Percentiles rank a stretch among this genome's conserved stretches.
Evolutionary conservation across 805 yeast species (phyloP).

Genomic region (Ogataea sp.): DNA sequence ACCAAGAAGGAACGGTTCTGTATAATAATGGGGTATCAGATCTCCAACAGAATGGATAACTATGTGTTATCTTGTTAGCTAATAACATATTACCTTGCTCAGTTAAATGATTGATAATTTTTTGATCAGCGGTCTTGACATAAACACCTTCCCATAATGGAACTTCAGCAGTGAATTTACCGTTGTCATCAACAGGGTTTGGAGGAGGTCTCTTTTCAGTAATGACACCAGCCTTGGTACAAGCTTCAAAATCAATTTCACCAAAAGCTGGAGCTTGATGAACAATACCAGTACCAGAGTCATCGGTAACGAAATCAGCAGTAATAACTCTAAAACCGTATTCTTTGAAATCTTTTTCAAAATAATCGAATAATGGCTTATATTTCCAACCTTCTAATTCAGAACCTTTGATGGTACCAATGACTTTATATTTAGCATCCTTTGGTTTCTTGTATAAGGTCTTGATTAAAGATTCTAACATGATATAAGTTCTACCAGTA

Average conservation of each 20-base stretch:
- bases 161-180: conserved; percentile 73
- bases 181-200: conserved; percentile 90
- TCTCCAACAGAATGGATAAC: conserved; percentile 99
- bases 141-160: conserved; percentile 71
- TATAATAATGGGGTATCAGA: conserved; percentile 96
- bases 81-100: conserved; percentile 67
- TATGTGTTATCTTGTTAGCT: conserved; percentile 82
- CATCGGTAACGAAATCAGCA: conserved; percentile 82
- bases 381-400: conserved; percentile 75
- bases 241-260: conserved; percentile 92
- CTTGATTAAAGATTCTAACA: conserved; percentile 75
- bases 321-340: conserved; percentile 75
- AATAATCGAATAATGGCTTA: conserved; percentile 78
- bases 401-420: conserved; percentile 72
- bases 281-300: conserved; percentile 98
- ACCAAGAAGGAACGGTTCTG: conserved; percentile 98
- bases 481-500: conserved; percentile 68
- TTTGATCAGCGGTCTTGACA: conserved; percentile 93
- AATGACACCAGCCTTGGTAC: conserved; percentile 69
- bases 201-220: conserved; percentile 68
- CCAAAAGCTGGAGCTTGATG: conserved; percentile 99
- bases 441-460: conserved; percentile 92
- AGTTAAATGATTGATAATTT: conserved; percentile 78
- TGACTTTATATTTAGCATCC: conserved; percentile 76
- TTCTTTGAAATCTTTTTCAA: conserved; percentile 64